phyloP scores from a whole-genome alignment of 1,284 basidiomycete genomes.

The Trametes hirsuta region DNA sequence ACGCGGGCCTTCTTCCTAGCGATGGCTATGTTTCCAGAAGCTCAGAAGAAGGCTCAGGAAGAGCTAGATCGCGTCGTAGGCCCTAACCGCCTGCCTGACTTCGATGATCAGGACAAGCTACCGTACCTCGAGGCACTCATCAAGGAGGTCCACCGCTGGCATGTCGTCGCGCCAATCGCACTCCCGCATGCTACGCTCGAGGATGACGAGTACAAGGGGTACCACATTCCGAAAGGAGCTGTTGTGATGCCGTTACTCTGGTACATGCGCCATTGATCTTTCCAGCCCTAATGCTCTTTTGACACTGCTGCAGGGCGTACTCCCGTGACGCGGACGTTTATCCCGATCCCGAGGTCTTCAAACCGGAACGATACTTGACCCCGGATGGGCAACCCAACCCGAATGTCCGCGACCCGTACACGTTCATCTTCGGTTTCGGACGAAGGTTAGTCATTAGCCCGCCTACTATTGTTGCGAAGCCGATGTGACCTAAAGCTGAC shows the following conservation, averaged over 20 bases:
- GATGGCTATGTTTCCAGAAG: conserved; percentile 33
- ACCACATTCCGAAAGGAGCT: conserved; percentile 7
- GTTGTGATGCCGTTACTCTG: conserved; percentile 2
- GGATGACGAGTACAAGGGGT: conserved; percentile 14
- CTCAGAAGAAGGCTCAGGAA: conserved; percentile 33
- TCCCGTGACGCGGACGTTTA: conserved; percentile 18
- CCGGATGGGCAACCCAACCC: conserved; percentile 9
- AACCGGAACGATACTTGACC: conserved; percentile 22
- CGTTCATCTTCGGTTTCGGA: conserved; percentile 13
- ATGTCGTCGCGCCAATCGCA: conserved; percentile 17
- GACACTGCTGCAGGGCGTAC: conserved; percentile 14
- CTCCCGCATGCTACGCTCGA: conserved; percentile 5
- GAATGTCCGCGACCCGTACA: conserved; percentile 1
- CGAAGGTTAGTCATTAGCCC: conserved; percentile 5
- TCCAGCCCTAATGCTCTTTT: too few relatives aligned
- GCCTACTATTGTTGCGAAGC: too few relatives aligned
- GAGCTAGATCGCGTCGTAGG: conserved; percentile 37
- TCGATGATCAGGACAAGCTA: conserved; percentile 31
- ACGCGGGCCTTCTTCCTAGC: conserved; percentile 30
- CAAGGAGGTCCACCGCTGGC: conserved; percentile 38
- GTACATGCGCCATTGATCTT: not conserved
- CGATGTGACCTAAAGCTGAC: not conserved
- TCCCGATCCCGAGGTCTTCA: conserved; percentile 22
- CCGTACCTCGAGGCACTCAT: conserved; percentile 36
- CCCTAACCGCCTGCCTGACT: conserved; percentile 31